Percentiles rank a stretch among this genome's conserved stretches.
These are phyloP conservation scores for Pythium scleroteichum DNA, from an alignment of 352 stramenopile species.

Conservation along the genomic window DNA sequence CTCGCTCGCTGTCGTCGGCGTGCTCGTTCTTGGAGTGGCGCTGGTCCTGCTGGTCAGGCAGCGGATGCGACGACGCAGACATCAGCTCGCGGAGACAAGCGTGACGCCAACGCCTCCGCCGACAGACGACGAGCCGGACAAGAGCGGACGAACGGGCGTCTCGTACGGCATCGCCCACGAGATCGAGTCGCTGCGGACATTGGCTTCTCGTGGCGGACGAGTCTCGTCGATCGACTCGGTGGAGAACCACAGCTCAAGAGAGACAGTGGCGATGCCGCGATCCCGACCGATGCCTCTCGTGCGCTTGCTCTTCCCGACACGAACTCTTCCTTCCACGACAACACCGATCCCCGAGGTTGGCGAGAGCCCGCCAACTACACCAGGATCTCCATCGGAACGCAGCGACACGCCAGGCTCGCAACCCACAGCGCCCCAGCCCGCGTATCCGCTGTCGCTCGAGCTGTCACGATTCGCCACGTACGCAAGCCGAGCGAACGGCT, in stretches of 20 bases:
- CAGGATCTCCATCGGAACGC: too few species aligned
- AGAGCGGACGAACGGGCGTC: not conserved
- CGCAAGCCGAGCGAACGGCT: not conserved
- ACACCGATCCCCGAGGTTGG: too few species aligned
- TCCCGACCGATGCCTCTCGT: not conserved
- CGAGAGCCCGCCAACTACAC: too few species aligned
- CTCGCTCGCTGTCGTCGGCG: conserved; percentile 1
- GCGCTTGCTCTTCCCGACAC: not conserved
- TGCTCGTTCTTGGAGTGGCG: not conserved
- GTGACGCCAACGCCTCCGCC: not conserved
- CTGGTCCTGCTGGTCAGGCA: not conserved
- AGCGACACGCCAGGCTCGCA: too few species aligned
- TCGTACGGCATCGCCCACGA: conserved; percentile 2
- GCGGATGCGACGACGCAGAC: not conserved
- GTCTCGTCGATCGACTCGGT: not conserved
- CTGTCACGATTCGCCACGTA: not conserved
- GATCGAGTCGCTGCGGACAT: not conserved
- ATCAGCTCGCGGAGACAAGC: not conserved
- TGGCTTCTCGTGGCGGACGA: not conserved
- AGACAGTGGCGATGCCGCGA: not conserved
- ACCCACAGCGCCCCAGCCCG: not conserved
- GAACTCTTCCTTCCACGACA: not conserved
- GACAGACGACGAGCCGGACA: not conserved
- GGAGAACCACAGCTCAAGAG: not conserved
- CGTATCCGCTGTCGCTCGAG: not conserved